Percentiles rank a stretch among this genome's conserved stretches.
Conservation (phyloP, 163 green algal species). For the Scenedesmus sp. region DNA sequence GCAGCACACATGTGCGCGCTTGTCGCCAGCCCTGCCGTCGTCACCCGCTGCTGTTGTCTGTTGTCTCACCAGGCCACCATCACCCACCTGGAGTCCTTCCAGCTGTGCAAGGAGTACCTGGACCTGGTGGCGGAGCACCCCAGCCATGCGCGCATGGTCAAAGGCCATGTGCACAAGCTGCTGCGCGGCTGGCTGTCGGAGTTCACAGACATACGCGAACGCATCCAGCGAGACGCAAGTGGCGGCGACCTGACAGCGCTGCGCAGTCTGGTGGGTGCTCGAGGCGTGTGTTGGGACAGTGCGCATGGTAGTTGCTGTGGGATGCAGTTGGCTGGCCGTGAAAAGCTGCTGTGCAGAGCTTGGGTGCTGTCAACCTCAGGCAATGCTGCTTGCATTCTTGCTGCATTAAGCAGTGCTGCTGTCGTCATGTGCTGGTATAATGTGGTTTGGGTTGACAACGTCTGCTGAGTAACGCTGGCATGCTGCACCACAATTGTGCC, state of each 20-base stretch:
- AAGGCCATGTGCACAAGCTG: conserved; percentile 92
- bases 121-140: conserved; percentile 77
- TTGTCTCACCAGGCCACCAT: background rate
- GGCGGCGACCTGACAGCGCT: conserved; percentile 46
- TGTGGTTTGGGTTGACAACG: background rate
- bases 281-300: background rate
- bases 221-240: conserved; percentile 70
- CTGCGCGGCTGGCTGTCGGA: conserved; percentile 89
- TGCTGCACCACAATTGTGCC: background rate
- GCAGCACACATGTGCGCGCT: background rate
- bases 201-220: conserved; percentile 91
- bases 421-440: background rate
- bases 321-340: background rate
- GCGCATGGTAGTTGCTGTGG: background rate
- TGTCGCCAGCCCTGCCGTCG: background rate
- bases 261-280: conserved; percentile 33
- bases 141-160: conserved; percentile 90
- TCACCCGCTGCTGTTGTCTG: background rate
- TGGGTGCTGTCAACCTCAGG: no score
- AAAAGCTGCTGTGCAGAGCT: background rate
- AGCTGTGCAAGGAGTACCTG: conserved; percentile 83
- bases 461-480: background rate
- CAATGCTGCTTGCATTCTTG: background rate
- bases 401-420: background rate
- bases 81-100: conserved; percentile 49